Base-by-base conservation (phyloP, 1,284 basidiomycete species). In the Flammula alnicola region DNA sequence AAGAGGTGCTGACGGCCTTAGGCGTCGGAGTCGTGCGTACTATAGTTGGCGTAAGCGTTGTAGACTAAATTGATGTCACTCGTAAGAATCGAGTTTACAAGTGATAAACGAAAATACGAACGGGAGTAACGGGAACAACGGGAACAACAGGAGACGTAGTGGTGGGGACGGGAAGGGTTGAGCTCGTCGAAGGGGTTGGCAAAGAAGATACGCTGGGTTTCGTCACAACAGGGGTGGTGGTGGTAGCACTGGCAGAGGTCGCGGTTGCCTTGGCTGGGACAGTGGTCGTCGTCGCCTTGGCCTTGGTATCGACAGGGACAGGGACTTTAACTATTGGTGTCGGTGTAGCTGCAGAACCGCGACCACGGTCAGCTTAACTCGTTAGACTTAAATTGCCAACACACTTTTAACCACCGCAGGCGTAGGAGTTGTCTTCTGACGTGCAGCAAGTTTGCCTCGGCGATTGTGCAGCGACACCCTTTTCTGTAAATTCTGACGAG, bases 401-500 rank as follows among this genome's bases (percentile, higher is more conserved):
- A n/a, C 26, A 1, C 17, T 19, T 43, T 32, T 17, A 43, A 12
- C 41, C 14, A 29, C 41, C 6, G 29, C 41, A 26, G 25, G 27
- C 22, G 14, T 20, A 20, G 19, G 29, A 32, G 29, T n/a, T 25
- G 29, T 14, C 22, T 29, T 17, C 29, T 43, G 19, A 17, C 44
- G 49, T 10, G 31, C 43, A 30, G 43, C 38, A 16, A 17, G n/a
- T 37, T 44, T 43, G 11, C 39, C 38, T 38, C 31, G 40, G 36
- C 40, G 20, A 9, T 45, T 51, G 17, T 52, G 47, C 47, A 46
- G 12, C 22, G 25, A 33, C 44, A 37, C 41, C 41, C 50, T 52
- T 36, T 45, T 49, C 41, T 49, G 47, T n/a, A 52, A 23, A 31
- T 43, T 51, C 42, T 46, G 39, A 20, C 37, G 44, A 37, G 49